These are phyloP conservation scores for Claviceps humidiphila DNA, from an alignment of 2,329 filamentous ascomycete genomes.

Conservation along the genomic window DNA sequence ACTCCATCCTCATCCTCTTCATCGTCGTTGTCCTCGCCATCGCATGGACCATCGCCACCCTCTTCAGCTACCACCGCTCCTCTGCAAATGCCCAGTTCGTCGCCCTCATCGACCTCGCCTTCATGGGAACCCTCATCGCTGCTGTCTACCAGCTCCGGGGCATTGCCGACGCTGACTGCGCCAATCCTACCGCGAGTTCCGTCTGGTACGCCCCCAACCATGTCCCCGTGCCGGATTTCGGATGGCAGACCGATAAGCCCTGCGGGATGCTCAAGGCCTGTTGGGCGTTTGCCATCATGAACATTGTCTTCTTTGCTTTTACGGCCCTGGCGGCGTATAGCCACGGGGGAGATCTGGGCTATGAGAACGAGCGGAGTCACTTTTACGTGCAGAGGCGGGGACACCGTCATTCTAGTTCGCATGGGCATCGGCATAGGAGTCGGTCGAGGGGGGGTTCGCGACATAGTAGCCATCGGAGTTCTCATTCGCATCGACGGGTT, in stretches of 20 bases:
- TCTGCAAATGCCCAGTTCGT: constrained; percentile 48
- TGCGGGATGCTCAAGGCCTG: constrained; percentile 87
- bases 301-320: constrained; percentile 65
- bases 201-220: constrained; percentile 35
- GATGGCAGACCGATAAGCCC: constrained; percentile 52
- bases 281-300: constrained; percentile 86
- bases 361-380: constrained; percentile 19
- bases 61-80: constrained; percentile 54
- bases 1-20: constrained; percentile 53
- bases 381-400: constrained; percentile 8
- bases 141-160: constrained; percentile 46
- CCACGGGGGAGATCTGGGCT: constrained; percentile 38
- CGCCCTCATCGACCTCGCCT: constrained; percentile 43
- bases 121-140: constrained; percentile 52
- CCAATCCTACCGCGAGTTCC: constrained; percentile 32
- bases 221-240: constrained; percentile 43
- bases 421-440: constrained; percentile 28
- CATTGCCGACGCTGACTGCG: constrained; percentile 55
- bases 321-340: constrained; percentile 58
- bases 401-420: constrained; percentile 21
- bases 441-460: not conserved
- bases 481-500: constrained; percentile 37
- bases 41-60: constrained; percentile 50
- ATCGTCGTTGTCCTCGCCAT: constrained; percentile 51
- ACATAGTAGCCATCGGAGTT: constrained; percentile 22